Conservation (phyloP, 2,329 filamentous ascomycete species). For the Bisporella sp. region DNA sequence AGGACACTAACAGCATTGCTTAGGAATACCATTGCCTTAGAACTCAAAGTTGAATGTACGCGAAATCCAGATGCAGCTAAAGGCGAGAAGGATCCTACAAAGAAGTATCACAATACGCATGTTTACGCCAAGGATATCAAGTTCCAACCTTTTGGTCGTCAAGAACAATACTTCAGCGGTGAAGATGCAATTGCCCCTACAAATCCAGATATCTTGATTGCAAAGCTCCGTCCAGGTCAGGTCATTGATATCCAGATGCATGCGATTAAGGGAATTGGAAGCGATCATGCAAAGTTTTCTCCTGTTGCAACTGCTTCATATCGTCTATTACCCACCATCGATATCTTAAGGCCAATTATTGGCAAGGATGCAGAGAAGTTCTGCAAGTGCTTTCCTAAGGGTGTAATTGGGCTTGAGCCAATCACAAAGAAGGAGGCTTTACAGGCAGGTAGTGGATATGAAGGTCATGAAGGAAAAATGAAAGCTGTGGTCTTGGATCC, state of each 20-base stretch:
- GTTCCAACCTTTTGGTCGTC: constrained; percentile 70
- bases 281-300: constrained; percentile 95
- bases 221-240: constrained; percentile 89
- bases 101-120: constrained; percentile 80
- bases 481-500: constrained; percentile 84
- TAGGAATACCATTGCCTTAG: constrained; percentile 74
- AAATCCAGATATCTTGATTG: constrained; percentile 89
- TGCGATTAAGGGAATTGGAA: constrained; percentile 88
- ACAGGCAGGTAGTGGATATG: constrained; percentile 55
- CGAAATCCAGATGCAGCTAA: constrained; percentile 66
- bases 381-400: constrained; percentile 76
- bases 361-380: constrained; percentile 87
- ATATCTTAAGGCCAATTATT: constrained; percentile 75
- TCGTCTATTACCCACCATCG: constrained; percentile 81
- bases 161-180: constrained; percentile 61
- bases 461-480: constrained; percentile 68
- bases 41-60: constrained; percentile 72
- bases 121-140: constrained; percentile 73
- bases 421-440: constrained; percentile 62
- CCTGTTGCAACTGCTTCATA: constrained; percentile 94
- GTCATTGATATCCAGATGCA: constrained; percentile 81
- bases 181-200: constrained; percentile 64
- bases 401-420: constrained; percentile 75
- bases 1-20: no score
- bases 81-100: constrained; percentile 71